Evolutionary conservation across 116 monocot species (phyloP), one percentile per base, ranked within the genome.

Genomic region (Papilionanthe hybrid): DNA sequence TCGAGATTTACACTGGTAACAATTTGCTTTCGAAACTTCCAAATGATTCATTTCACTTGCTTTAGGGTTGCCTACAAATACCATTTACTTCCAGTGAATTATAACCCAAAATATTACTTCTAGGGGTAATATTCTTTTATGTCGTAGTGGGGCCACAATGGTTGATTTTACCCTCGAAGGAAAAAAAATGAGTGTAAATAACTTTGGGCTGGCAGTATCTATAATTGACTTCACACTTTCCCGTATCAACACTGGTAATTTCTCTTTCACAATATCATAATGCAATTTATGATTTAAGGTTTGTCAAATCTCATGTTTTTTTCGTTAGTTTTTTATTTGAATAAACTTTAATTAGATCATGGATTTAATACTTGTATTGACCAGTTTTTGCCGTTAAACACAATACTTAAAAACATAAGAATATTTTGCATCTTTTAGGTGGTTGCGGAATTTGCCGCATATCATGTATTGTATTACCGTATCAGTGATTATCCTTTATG

Each of bases 221-320:
- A 93, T 98, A 65, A 98, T 98, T 86, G 98, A 98, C 66, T 98
- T 98, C 73, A 98, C 98, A 42, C 89, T 98, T 77, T 98, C 98
- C 42, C 85, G 98, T 50, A 88, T 98, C 45, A 98, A 93, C 56
- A 93, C 94, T 8, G 98, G 98, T 98, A 78, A 77, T 17, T 72
- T 80, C 71, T 28, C 23, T 63, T 25, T 63, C 25, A 32, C 32
- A 57, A 57, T 57, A 45, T 57, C 57, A 57, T 19, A 20, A 20
- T n/a, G 17, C 19, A 57, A 57, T 57, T 66, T 27, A 66, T 23
- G 27, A 6, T 32, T 32, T 32, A 32, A 32, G 3, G 32, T 3
- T 32, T 3, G 32, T 32, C 32, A 32, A 32, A 32, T 3, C 3
- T 32, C 3, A 32, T 32, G 32, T 32, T 32, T 28, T 66, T 66